These are phyloP conservation scores for Trypanosoma rangeli DNA, from an alignment of 208 protist genomes.

Conservation along the genomic window DNA sequence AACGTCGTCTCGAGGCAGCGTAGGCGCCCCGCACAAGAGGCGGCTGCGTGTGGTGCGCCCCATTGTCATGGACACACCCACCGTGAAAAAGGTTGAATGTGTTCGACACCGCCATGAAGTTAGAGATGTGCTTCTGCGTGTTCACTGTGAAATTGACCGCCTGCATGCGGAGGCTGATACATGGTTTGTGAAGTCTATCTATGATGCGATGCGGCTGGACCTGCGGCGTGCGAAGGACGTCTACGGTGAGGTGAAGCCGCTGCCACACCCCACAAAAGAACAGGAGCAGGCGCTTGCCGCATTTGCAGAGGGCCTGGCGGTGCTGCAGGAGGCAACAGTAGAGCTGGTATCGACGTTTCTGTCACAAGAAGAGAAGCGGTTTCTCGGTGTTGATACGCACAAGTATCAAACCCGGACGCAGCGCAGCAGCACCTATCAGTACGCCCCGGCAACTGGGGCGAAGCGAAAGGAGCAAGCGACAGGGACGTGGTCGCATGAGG, in stretches of 20 bases:
- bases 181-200: slow-evolving; percentile 38
- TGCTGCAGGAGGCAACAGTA: slow-evolving; percentile 40
- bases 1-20: neutral
- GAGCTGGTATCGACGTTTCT: slow-evolving; percentile 70
- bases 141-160: slow-evolving; percentile 54
- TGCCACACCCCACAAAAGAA: slow-evolving; percentile 35
- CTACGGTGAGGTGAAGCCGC: slow-evolving; percentile 41
- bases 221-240: slow-evolving; percentile 49
- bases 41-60: neutral
- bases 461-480: neutral
- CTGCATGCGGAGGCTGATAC: slow-evolving; percentile 44
- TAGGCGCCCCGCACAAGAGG: neutral
- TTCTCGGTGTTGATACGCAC: slow-evolving; percentile 75
- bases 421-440: slow-evolving; percentile 67
- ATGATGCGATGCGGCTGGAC: slow-evolving; percentile 73
- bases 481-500: neutral
- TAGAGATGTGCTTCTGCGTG: slow-evolving; percentile 50
- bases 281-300: slow-evolving; percentile 60
- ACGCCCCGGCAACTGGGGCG: slow-evolving; percentile 7
- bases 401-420: slow-evolving; percentile 70
- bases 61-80: slow-evolving; percentile 1
- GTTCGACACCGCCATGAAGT: slow-evolving; percentile 58
- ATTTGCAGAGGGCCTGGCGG: slow-evolving; percentile 34
- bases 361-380: slow-evolving; percentile 78
- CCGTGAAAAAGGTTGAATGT: slow-evolving; percentile 28